These are phyloP conservation scores for Daldinia concentrica DNA, from an alignment of 495 filamentous ascomycete species.

Conservation along the genomic window DNA sequence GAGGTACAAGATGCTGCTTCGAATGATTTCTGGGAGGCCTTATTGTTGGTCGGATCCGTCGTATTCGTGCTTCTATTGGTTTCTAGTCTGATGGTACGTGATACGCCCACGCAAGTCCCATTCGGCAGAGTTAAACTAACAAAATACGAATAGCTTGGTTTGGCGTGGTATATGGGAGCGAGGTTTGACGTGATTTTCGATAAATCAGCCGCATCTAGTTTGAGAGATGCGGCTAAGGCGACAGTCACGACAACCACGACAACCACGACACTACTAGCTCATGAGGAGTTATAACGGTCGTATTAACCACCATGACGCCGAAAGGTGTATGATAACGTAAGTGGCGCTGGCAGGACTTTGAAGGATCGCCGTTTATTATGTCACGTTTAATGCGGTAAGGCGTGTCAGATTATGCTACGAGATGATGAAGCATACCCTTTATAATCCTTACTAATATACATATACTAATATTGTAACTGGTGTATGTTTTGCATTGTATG, in stretches of 20 bases:
- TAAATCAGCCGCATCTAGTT: slow-evolving; percentile 42
- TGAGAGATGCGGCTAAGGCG: slow-evolving; percentile 41
- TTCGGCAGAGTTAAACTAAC: slow-evolving; percentile 18
- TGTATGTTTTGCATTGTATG: neutral
- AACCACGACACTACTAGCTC: slow-evolving; percentile 34
- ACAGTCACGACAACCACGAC: slow-evolving; percentile 38
- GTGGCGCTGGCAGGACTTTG: slow-evolving; percentile 1
- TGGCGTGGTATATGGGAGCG: slow-evolving; percentile 73
- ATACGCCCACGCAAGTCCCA: neutral
- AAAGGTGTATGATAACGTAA: slow-evolving; percentile 15
- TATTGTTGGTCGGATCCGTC: slow-evolving; percentile 48
- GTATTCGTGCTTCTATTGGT: slow-evolving; percentile 50
- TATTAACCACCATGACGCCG: slow-evolving; percentile 10
- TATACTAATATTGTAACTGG: slow-evolving; percentile 30
- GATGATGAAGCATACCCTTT: slow-evolving; percentile 8
- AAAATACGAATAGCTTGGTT: slow-evolving; percentile 61
- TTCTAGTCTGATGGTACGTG: slow-evolving; percentile 57
- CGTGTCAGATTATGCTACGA: slow-evolving; percentile 9
- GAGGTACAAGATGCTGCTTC: slow-evolving; percentile 26
- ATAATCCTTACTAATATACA: slow-evolving; percentile 34
- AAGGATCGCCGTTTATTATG: slow-evolving; percentile 6
- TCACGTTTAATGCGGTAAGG: slow-evolving; percentile 11
- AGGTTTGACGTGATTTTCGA: slow-evolving; percentile 60
- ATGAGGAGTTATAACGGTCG: slow-evolving; percentile 55
- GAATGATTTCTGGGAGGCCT: slow-evolving; percentile 50